Evolutionary conservation across 2,329 filamentous ascomycete species (phyloP), one percentile per base, ranked within the genome.

Genomic region (Colletotrichum coccodes): DNA sequence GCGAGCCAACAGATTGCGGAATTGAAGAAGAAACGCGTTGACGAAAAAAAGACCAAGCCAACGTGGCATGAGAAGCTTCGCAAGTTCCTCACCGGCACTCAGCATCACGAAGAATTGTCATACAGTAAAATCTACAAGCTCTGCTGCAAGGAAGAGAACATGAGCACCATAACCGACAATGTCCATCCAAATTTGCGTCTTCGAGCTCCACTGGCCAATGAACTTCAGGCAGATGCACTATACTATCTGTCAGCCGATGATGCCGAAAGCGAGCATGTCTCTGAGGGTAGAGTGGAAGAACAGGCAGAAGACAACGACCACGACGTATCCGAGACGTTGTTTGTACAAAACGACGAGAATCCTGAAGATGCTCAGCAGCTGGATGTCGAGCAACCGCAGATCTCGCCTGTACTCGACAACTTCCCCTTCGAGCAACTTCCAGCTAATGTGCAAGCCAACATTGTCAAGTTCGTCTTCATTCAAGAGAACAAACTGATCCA

Each of bases 381-480:
- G 16, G 53, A 26, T 7, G 21, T 40, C 9, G 21, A 38, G 3
- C 26, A 18, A 2, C 16, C 50, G 12, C 16, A 38, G 62, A 12
- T 46, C 12, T 11, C 44, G 46, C 6, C 32, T 38, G 6, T 6
- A 72, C 32, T 36, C 3, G 9, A 21, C 18, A 26, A 18, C 2
- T 79, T 74, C 44, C 66, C 11, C 1, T 79, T 83, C 12, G 68
- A 78, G 5, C n/a, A n/a, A 0, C 74, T 85, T 7, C 76, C 79
- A 0, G 9, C 40, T 0, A 6, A 72, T 0, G 26, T 82, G 1
- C 78, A 82, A 57, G 71, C 74, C 3, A 69, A 69, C 2, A 83
- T 86, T 11, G 77, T 86, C 14, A 71, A 68, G 6, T n/a, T 75
- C 0, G n/a, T 76, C 2, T 74, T 85, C 0, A 74, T 80, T n/a